These are phyloP conservation scores for Aegilops longissima DNA, from an alignment of 176 grass and related monocot species.

Conservation along the genomic window DNA sequence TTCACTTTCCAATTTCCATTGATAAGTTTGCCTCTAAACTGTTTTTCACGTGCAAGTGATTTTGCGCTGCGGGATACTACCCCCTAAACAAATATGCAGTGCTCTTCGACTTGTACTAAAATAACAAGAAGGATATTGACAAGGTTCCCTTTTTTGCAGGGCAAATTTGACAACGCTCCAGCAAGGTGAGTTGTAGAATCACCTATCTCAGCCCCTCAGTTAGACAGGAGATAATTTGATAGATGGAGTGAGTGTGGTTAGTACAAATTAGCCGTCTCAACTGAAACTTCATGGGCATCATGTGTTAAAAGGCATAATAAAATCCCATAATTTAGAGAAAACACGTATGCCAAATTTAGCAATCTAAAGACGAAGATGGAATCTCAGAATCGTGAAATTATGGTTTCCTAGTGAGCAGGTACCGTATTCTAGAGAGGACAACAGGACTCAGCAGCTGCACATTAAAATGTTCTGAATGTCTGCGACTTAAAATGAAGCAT, in stretches of 20 bases:
- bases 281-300: background rate
- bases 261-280: background rate
- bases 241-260: background rate
- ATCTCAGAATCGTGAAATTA: background rate
- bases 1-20: background rate
- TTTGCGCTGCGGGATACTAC: no score
- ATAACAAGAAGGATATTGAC: background rate
- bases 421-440: background rate
- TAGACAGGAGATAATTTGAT: constrained; percentile 4
- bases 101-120: background rate
- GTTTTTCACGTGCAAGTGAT: background rate
- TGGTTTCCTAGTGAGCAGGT: background rate
- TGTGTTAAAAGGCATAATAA: background rate
- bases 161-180: constrained; percentile 5
- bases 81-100: background rate
- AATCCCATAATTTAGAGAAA: background rate
- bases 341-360: background rate
- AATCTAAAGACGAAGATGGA: background rate
- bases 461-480: background rate
- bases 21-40: background rate
- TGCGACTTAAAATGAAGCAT: background rate
- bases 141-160: background rate
- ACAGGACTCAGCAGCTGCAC: background rate
- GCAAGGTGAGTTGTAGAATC: constrained; percentile 27
- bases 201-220: background rate